Conservation (phyloP, 2,329 filamentous ascomycete species). For the Spiromastix sp. region DNA sequence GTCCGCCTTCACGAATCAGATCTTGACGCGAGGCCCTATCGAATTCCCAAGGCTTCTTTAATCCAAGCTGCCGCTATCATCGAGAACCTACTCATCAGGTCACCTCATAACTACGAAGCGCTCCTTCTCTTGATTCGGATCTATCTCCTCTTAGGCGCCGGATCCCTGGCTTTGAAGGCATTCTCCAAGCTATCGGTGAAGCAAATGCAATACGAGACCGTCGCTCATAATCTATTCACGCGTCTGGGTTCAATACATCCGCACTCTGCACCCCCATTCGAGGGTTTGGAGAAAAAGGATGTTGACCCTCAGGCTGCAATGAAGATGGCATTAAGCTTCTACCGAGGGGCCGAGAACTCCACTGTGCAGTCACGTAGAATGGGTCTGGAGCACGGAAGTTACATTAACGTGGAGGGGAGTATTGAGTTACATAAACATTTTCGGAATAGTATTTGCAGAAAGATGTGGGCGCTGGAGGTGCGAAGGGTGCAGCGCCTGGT, state of each 20-base stretch:
- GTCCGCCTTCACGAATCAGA: conserved; percentile 21
- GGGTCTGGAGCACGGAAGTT: conserved; percentile 32
- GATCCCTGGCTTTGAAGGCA: conserved; percentile 35
- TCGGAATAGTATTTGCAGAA: conserved; percentile 30
- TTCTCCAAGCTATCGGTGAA: conserved; percentile 38
- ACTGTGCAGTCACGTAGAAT: conserved; percentile 25
- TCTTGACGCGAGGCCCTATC: conserved; percentile 11
- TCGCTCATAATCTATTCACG: conserved; percentile 38
- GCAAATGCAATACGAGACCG: conserved; percentile 38
- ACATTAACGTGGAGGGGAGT: conserved; percentile 33
- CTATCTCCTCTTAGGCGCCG: conserved; percentile 34
- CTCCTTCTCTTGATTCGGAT: conserved; percentile 34
- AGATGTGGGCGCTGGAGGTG: conserved; percentile 33
- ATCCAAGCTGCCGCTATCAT: conserved; percentile 26
- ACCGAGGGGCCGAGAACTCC: conserved; percentile 28
- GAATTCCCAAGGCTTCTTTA: conserved; percentile 20
- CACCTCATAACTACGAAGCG: conserved; percentile 37
- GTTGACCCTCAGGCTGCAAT: conserved; percentile 32
- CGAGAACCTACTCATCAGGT: conserved; percentile 30
- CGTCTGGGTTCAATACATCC: conserved; percentile 39
- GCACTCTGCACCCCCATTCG: conserved; percentile 28
- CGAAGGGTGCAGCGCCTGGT: conserved; percentile 30
- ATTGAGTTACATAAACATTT: conserved; percentile 31
- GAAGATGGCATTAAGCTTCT: conserved; percentile 31
- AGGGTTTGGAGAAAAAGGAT: conserved; percentile 30